Percentiles rank a stretch among this genome's conserved stretches.
phyloP scores from a whole-genome alignment of 306 rosid genomes.

The Casuarina cunninghamiana region DNA sequence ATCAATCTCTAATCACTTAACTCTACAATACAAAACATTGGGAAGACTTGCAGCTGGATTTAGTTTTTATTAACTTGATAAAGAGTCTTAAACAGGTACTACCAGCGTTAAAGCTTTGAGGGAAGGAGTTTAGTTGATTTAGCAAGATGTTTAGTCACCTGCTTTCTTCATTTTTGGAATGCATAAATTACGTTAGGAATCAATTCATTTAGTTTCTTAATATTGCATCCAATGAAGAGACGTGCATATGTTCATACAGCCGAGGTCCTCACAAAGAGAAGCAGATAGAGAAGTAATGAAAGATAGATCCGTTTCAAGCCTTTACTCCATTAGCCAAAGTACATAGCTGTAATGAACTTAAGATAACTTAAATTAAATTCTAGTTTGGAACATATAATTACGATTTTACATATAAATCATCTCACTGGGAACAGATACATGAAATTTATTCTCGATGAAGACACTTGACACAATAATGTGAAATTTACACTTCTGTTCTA shows the following conservation, averaged over 20 bases:
- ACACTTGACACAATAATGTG: conserved; percentile 16
- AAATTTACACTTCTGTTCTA: conserved; percentile 26
- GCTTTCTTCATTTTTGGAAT: conserved; percentile 18
- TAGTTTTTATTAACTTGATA: conserved; percentile 16
- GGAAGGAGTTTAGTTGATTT: not conserved
- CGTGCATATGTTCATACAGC: not conserved
- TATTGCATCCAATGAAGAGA: not conserved
- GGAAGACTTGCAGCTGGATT: conserved; percentile 12
- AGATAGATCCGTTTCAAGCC: not conserved
- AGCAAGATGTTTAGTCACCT: conserved; percentile 2
- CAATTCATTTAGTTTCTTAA: not conserved
- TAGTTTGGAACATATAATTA: too few species aligned
- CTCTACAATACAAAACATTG: not conserved
- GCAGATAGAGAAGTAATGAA: not conserved
- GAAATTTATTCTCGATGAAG: conserved; percentile 6
- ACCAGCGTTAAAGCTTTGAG: not conserved
- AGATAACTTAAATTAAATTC: too few species aligned
- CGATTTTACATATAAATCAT: not conserved
- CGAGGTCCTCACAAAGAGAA: not conserved
- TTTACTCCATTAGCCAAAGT: too few species aligned
- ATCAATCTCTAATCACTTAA: not conserved
- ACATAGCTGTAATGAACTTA: too few species aligned
- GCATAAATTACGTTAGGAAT: not conserved
- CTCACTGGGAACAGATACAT: not conserved
- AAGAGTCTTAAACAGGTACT: not conserved